Conservation (phyloP, 2,329 filamentous ascomycete species). For the Hortaea werneckii region DNA sequence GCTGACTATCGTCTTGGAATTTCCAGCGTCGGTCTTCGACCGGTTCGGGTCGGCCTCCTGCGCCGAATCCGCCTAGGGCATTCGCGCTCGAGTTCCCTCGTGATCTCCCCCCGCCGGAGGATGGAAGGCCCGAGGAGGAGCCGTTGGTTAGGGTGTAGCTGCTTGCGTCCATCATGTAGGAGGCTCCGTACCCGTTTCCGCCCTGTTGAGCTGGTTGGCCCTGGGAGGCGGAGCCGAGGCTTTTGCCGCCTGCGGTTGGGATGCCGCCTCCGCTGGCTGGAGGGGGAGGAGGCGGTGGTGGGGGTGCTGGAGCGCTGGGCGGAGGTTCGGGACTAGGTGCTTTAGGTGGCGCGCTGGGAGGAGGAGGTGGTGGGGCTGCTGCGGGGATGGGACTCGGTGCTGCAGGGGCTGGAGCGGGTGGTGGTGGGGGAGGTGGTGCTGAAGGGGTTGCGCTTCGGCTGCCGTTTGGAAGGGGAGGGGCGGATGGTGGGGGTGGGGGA, state of each 20-base stretch:
- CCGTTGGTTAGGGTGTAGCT: conserved; percentile 29
- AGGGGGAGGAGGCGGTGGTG: conserved; percentile 2
- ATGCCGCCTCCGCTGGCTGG: conserved; percentile 9
- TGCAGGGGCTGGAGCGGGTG: conserved; percentile 27
- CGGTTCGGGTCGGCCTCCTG: conserved; percentile 27
- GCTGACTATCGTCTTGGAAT: conserved; percentile 69
- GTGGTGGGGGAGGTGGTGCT: conserved; percentile 31
- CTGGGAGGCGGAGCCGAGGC: conserved; percentile 7
- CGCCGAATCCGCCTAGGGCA: conserved; percentile 4
- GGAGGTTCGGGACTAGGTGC: conserved; percentile 3
- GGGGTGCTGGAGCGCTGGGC: conserved; percentile 5
- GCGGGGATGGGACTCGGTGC: conserved; percentile 21
- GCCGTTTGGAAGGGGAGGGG: conserved; percentile 26
- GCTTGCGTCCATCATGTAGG: neutral
- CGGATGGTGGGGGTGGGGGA: conserved; percentile 1
- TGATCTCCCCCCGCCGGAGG: neutral
- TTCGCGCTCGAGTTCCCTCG: neutral
- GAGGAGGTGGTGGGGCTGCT: conserved; percentile 24
- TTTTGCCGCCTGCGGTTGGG: conserved; percentile 18
- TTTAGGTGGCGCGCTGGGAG: conserved; percentile 8
- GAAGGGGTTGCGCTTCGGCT: conserved; percentile 27
- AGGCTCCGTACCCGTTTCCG: neutral
- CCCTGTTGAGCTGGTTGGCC: neutral
- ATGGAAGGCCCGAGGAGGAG: no score
- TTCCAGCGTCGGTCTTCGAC: conserved; percentile 76